Evolutionary conservation across 208 protist species (phyloP).

Genomic region (Porcisia deanei): DNA sequence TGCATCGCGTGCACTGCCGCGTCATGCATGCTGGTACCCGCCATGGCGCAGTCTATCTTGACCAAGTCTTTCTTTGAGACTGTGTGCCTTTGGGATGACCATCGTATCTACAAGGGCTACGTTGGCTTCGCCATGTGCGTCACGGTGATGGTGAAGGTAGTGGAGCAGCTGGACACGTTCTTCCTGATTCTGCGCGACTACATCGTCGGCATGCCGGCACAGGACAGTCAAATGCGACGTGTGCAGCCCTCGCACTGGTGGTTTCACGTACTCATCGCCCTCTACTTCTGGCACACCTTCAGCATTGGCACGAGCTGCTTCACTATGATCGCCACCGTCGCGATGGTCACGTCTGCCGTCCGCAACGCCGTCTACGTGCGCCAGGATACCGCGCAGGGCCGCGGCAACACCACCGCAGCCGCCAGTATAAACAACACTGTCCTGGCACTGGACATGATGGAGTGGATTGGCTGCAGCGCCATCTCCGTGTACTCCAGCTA

Average conservation of each 20-base stretch:
- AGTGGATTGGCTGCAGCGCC: conserved; percentile 36
- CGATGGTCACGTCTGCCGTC: conserved; percentile 29
- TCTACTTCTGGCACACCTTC: conserved; percentile 59
- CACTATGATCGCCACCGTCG: conserved; percentile 30
- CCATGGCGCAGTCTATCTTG: conserved; percentile 25
- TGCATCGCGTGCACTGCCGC: conserved; percentile 31
- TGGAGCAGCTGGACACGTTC: conserved; percentile 71
- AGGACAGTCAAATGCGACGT: conserved; percentile 25
- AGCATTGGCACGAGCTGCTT: conserved; percentile 45
- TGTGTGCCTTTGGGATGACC: conserved; percentile 46
- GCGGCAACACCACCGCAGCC: conserved; percentile 19
- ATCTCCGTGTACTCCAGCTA: conserved; percentile 46
- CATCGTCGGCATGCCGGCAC: conserved; percentile 20
- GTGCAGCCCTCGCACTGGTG: conserved; percentile 44
- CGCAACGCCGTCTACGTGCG: conserved; percentile 28
- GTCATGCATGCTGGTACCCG: conserved; percentile 32
- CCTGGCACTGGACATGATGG: conserved; percentile 27
- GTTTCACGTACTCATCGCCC: conserved; percentile 33
- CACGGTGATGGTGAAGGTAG: conserved; percentile 67
- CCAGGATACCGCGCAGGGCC: conserved; percentile 20
- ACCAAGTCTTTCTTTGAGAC: conserved; percentile 27
- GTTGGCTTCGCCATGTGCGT: conserved; percentile 55
- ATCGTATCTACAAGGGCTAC: conserved; percentile 32
- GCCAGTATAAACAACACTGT: conserved; percentile 9
- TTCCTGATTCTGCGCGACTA: conserved; percentile 81